These are phyloP conservation scores for Gillenia trifoliata DNA, from an alignment of 306 rosid species.

Conservation along the genomic window DNA sequence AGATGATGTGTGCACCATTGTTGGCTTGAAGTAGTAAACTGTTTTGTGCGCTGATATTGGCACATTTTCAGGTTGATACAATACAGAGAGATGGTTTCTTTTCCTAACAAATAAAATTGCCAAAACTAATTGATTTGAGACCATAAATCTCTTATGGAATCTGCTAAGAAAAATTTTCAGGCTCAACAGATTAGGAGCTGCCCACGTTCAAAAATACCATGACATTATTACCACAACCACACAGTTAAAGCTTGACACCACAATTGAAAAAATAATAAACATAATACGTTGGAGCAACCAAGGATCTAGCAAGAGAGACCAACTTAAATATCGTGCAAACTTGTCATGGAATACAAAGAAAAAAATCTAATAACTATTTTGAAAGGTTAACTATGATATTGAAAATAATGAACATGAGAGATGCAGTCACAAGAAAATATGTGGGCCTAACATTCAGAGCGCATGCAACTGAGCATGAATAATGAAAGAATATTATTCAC, in stretches of 20 bases:
- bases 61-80: not conserved
- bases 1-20: not conserved
- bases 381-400: not conserved
- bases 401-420: not conserved
- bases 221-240: not conserved
- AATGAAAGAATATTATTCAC: not conserved
- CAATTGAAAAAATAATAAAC: not conserved
- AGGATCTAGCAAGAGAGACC: not conserved
- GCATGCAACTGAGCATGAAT: conserved; percentile 1
- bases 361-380: not conserved
- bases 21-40: not conserved
- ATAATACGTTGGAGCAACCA: not conserved
- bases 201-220: not conserved
- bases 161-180: not conserved
- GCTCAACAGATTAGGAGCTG: conserved; percentile 7
- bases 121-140: not conserved
- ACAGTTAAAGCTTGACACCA: not conserved
- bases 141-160: not conserved
- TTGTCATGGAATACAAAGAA: not conserved
- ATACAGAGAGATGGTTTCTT: not conserved
- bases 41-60: not conserved
- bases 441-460: not conserved
- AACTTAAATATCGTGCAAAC: not conserved
- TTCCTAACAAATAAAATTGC: not conserved
- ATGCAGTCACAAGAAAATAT: not conserved